Base-by-base conservation (phyloP, 106 monocot genomes). In the Dendrobium officinale region DNA sequence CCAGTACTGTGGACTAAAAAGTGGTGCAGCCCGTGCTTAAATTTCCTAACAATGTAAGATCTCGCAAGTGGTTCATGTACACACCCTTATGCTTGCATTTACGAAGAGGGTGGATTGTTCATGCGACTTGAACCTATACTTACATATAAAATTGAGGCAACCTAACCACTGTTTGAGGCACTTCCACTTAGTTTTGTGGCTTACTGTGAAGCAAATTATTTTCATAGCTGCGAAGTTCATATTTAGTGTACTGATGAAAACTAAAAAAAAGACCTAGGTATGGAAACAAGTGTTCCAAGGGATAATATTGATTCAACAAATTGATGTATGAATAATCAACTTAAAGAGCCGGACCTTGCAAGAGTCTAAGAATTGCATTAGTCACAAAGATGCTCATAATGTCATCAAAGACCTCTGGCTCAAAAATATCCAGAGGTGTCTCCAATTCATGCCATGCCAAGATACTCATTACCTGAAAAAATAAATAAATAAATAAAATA, bases 371-470 rank as follows among this genome's bases (percentile, higher is more conserved):
- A 75, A 83, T 77, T 67, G 93, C 90, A 88, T 83, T 86, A 55
- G 90, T 90, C 26, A 93, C 86, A 75, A 93, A 93, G 83, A 93
- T 90, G 72, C 86, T 93, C 81, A 90, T 75, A 43, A 93, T 56
- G 66, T 86, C 90, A 59, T 90, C 79, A 81, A 93, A 88, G 58
- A 88, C 79, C 75, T 67, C 42, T 45, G 85, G 77, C 85, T 93
- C 90, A 74, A 93, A 81, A 77, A 93, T 79, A 73, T 86, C 79
- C 22, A 88, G 42, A 70, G 90, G 93, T 26, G 86, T 82, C 83
- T 90, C 90, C 80, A 93, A 51, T 8, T 77, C 88, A 85, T 88
- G 88, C 86, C 93, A 90, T 78, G 90, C 93, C 86, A 93, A 86
- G 54, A 90, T 88, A 83, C 88, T 83, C 80, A 90, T 85, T 73